Conservation (phyloP, 768 basidiomycete species). For the Lactarius akahatsu region DNA sequence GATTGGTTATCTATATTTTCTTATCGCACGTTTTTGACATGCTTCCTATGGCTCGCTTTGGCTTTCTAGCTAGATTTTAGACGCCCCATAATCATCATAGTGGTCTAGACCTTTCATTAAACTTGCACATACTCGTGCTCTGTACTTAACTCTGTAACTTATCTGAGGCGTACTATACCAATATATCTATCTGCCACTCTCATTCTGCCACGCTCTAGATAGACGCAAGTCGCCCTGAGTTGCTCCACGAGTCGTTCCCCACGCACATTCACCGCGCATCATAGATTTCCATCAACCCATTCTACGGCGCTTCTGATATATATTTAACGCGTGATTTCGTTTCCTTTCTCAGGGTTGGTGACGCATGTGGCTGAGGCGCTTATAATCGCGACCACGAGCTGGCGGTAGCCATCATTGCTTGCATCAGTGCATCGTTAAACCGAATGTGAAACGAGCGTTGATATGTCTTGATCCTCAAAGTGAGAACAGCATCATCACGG, state of each 20-base stretch:
- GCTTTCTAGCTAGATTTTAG: constrained; percentile 18
- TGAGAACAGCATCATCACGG: constrained; percentile 5
- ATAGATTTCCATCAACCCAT: constrained; percentile 4
- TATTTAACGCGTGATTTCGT: background rate
- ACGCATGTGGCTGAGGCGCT: constrained; percentile 21
- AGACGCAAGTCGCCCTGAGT: background rate
- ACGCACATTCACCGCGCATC: background rate
- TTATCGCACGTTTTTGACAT: constrained; percentile 8
- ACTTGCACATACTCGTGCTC: background rate
- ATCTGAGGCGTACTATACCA: background rate
- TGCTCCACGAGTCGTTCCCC: constrained; percentile 1
- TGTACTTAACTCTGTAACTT: background rate
- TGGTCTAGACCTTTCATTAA: background rate
- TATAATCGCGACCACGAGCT: background rate
- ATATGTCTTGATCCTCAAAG: background rate
- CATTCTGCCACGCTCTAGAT: background rate
- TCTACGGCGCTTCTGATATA: constrained; percentile 1
- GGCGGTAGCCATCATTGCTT: background rate
- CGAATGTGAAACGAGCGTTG: constrained; percentile 4
- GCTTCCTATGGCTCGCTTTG: background rate
- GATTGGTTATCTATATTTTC: constrained; percentile 8
- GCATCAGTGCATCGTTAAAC: constrained; percentile 5
- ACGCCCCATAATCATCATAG: constrained; percentile 2
- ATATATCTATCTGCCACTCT: background rate
- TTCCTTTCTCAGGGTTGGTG: constrained; percentile 9